Base-by-base conservation (phyloP, 2,329 filamentous ascomycete species). In the Pseudogymnoascus verrucosus region DNA sequence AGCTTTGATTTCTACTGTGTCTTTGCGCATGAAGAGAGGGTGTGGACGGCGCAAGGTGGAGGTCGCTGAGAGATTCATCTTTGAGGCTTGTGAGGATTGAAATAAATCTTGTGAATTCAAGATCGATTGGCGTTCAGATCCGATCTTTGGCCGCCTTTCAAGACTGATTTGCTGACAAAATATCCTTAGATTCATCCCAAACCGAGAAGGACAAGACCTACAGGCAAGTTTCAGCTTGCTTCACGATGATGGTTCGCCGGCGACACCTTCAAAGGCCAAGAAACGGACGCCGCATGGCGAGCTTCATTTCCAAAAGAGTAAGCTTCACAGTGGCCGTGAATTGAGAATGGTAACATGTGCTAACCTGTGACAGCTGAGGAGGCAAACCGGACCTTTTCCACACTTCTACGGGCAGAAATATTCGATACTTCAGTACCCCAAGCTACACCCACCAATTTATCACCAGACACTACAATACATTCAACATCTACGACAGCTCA, bases 361-460 rank as follows among this genome's bases (percentile, higher is more conserved):
- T 66, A 59, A 63, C 44, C 61, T 16, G 63, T 44, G 64, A 21
- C 70, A 87, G 93, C 90, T 60, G 93, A 97, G 77, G 92, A 98
- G 82, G 95, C 95, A 59, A 97, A 99, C 71, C 85, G 90, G 65
- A 97, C 91, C 19, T 99, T 93, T 75, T 96, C 92, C 28, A 89
- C 87, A 19, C 80, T 99, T 5, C 80, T 99, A 63, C 89, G 95
- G 64, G 89, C 91, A 62, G 95, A 99, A 76, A 84, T 99, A 65
- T 99, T 99, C 74, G 93, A 96, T 71, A 86, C 85, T 69, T 90
- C 91, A 28, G 88, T 98, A 66, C 93, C 95, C 7, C 93, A 97
- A 74, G 81, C 86, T 36, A 85, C 90, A 39, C 81, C 89, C 39
- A 81, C 87, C 57, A 81, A 81, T 26, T 73, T 85, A 66, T 88